These are phyloP conservation scores for Blastobotrys arbuscula DNA, from an alignment of 1,139 yeast species.

Conservation along the genomic window DNA sequence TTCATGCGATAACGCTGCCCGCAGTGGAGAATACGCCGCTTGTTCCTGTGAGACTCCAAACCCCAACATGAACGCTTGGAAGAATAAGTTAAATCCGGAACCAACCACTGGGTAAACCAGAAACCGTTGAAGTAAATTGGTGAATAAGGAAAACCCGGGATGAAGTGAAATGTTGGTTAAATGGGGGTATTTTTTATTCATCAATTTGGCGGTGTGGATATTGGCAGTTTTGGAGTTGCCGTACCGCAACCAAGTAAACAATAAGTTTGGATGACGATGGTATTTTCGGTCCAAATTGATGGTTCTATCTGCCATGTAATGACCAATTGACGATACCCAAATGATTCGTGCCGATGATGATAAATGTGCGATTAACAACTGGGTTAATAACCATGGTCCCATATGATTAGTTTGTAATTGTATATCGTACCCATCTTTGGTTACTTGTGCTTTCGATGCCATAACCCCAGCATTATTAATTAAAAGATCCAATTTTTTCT, in stretches of 20 bases:
- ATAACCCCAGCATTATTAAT: slow-evolving; percentile 80
- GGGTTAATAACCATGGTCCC: slow-evolving; percentile 67
- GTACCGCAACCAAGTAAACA: slow-evolving; percentile 76
- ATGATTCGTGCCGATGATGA: slow-evolving; percentile 51
- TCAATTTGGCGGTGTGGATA: slow-evolving; percentile 63
- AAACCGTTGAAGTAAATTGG: slow-evolving; percentile 70
- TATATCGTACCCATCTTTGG: slow-evolving; percentile 70
- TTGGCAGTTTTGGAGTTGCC: slow-evolving; percentile 77
- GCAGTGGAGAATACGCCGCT: slow-evolving; percentile 63
- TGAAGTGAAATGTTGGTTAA: slow-evolving; percentile 65
- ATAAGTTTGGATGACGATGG: slow-evolving; percentile 54
- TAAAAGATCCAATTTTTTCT: slow-evolving; percentile 49
- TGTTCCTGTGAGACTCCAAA: slow-evolving; percentile 70
- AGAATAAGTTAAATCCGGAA: slow-evolving; percentile 47
- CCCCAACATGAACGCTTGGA: slow-evolving; percentile 60
- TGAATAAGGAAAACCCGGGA: slow-evolving; percentile 81
- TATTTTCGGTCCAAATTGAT: slow-evolving; percentile 50
- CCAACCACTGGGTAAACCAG: slow-evolving; percentile 75
- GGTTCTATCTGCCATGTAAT: slow-evolving; percentile 48
- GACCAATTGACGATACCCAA: slow-evolving; percentile 66
- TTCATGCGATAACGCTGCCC: slow-evolving; percentile 55
- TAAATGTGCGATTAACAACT: slow-evolving; percentile 50
- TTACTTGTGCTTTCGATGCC: slow-evolving; percentile 61
- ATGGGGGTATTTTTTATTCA: slow-evolving; percentile 62
- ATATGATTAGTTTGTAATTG: slow-evolving; percentile 77